Evolutionary conservation across 306 rosid species (phyloP).

Genomic region (Vigna reflexopilosa): DNA sequence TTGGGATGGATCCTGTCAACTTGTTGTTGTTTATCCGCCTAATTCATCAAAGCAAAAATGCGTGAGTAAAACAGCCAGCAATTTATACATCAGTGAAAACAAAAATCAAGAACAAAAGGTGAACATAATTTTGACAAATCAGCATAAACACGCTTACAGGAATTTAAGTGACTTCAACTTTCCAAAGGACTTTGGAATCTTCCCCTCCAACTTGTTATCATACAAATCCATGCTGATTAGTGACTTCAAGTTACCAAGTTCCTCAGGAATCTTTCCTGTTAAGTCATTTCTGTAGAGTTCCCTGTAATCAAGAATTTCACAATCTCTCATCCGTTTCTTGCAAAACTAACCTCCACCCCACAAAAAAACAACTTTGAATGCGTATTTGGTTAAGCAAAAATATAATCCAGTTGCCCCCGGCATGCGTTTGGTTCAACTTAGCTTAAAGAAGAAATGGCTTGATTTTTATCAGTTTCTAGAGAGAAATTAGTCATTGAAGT

Average conservation of each 20-base stretch:
- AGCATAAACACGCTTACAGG: conserved; percentile 63
- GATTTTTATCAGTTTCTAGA: not conserved
- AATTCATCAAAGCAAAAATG: conserved; percentile 33
- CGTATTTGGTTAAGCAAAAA: not conserved
- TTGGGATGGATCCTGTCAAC: conserved; percentile 84
- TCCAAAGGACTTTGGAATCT: conserved; percentile 81
- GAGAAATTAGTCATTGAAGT: not conserved
- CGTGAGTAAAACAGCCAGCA: conserved; percentile 2
- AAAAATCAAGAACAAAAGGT: not conserved
- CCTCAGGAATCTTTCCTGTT: conserved; percentile 77
- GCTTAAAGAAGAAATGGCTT: not conserved
- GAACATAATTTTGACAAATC: conserved; percentile 17
- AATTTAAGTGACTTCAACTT: conserved; percentile 86
- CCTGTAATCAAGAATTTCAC: conserved; percentile 58
- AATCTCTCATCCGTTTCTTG: conserved; percentile 27
- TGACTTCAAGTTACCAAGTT: conserved; percentile 70
- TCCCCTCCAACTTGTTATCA: conserved; percentile 76
- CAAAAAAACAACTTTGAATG: not conserved
- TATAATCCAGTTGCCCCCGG: not conserved
- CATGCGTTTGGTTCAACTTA: not conserved
- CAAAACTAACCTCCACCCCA: not conserved
- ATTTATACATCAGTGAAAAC: conserved; percentile 26
- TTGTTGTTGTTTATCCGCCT: conserved; percentile 85
- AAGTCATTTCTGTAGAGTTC: conserved; percentile 86
- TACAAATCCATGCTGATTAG: conserved; percentile 94